These are phyloP conservation scores for Pholiota conissans DNA, from an alignment of 768 basidiomycete species.

Conservation along the genomic window DNA sequence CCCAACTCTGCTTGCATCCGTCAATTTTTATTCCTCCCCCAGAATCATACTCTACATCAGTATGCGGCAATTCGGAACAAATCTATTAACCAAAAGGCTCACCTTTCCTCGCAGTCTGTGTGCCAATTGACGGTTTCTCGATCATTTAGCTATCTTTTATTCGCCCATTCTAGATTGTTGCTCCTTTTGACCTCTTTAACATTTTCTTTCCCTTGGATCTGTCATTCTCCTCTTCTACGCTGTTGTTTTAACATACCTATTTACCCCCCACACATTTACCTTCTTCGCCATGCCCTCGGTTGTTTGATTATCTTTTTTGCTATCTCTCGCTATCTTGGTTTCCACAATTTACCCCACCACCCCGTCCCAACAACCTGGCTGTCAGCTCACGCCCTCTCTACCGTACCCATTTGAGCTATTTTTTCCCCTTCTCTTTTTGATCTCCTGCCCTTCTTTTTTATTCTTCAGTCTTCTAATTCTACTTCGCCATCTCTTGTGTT, in stretches of 20 bases:
- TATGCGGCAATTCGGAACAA: slow-evolving; percentile 1
- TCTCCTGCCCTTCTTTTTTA: background rate
- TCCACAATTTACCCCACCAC: background rate
- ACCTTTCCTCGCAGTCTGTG: background rate
- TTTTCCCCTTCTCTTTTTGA: slow-evolving; percentile 4
- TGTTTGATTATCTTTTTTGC: slow-evolving; percentile 1
- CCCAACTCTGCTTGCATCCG: background rate
- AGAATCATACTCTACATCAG: background rate
- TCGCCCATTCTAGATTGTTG: slow-evolving; percentile 1
- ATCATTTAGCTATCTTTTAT: slow-evolving; percentile 3
- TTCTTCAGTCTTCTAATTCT: slow-evolving; percentile 5
- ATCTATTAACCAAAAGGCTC: slow-evolving; percentile 1
- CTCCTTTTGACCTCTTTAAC: slow-evolving; percentile 5
- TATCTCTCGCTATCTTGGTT: slow-evolving; percentile 6
- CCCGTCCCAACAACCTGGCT: background rate
- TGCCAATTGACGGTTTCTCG: slow-evolving; percentile 1
- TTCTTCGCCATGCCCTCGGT: slow-evolving; percentile 1
- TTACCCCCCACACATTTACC: slow-evolving; percentile 1
- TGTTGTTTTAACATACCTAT: slow-evolving; percentile 19
- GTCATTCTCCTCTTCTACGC: slow-evolving; percentile 7
- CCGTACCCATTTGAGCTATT: slow-evolving; percentile 6
- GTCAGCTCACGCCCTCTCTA: slow-evolving; percentile 4
- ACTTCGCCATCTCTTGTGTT: slow-evolving; percentile 6
- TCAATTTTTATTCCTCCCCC: background rate
- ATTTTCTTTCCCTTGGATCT: slow-evolving; percentile 7